Evolutionary conservation across 352 stramenopile species (phyloP).

Genomic region (Phytophthora constricta): DNA sequence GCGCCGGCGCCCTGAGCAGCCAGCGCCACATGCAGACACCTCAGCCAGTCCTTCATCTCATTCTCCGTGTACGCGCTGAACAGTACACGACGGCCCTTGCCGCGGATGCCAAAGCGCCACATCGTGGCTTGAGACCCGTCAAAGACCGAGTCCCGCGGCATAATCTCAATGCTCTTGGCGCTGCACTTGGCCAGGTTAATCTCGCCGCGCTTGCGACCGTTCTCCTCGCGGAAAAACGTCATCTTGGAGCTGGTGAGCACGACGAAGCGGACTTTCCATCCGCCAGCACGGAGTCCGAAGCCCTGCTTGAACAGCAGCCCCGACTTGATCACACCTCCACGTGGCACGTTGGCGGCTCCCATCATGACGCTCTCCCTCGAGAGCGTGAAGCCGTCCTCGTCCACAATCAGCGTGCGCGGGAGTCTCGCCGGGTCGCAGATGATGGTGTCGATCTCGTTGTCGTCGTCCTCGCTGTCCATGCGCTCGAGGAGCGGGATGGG

Average conservation of each 20-base stretch:
- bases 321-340: constrained; percentile 64
- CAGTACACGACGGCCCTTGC: constrained; percentile 66
- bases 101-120: constrained; percentile 83
- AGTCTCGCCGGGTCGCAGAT: constrained; percentile 61
- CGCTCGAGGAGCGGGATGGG: constrained; percentile 55
- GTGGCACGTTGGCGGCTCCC: constrained; percentile 45
- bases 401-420: constrained; percentile 67
- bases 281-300: constrained; percentile 56
- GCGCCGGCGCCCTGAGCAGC: constrained; percentile 50
- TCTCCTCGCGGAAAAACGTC: constrained; percentile 75
- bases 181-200: constrained; percentile 75
- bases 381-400: constrained; percentile 69
- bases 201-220: constrained; percentile 71
- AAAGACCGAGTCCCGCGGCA: constrained; percentile 83
- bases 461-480: constrained; percentile 49
- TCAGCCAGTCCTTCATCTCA: constrained; percentile 89
- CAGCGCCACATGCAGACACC: constrained; percentile 78
- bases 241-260: constrained; percentile 72
- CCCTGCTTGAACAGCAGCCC: constrained; percentile 81
- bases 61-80: constrained; percentile 78
- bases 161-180: constrained; percentile 79
- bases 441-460: constrained; percentile 71
- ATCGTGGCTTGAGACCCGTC: constrained; percentile 77
- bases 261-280: constrained; percentile 84
- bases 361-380: constrained; percentile 61